These are phyloP conservation scores for Kodamaea hsintzibuensis DNA, from an alignment of 805 yeast species.

Conservation along the genomic window DNA sequence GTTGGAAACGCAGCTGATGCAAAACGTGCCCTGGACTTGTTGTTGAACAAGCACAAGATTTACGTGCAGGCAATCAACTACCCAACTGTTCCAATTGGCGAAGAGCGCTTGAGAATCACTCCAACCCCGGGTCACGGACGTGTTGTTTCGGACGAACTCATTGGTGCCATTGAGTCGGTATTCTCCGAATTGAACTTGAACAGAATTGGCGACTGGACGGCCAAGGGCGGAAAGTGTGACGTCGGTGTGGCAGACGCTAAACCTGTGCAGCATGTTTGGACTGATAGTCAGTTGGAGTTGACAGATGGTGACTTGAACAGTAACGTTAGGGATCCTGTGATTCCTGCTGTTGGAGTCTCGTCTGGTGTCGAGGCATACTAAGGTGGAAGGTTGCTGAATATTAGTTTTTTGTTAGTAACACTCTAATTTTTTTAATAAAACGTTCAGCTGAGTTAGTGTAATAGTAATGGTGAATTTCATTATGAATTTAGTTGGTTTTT, in stretches of 20 bases:
- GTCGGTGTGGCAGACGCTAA: constrained; percentile 62
- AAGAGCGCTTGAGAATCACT: constrained; percentile 95
- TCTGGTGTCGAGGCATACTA: constrained; percentile 52
- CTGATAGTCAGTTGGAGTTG: constrained; percentile 70
- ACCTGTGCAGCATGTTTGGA: constrained; percentile 75
- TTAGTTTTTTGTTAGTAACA: background rate
- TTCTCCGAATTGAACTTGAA: constrained; percentile 74
- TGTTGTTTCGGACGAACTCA: constrained; percentile 71
- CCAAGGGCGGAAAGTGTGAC: constrained; percentile 85
- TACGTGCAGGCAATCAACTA: constrained; percentile 98
- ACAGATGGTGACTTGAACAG: constrained; percentile 63
- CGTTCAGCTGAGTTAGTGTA: background rate
- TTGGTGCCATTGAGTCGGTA: constrained; percentile 77
- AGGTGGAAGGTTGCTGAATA: background rate
- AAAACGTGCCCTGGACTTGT: constrained; percentile 84
- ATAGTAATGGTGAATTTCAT: too few species aligned
- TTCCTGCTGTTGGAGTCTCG: constrained; percentile 65
- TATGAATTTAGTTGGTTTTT: too few species aligned
- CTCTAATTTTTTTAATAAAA: background rate
- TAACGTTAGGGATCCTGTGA: constrained; percentile 64
- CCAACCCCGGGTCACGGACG: constrained; percentile 96
- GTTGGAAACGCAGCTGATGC: constrained; percentile 95
- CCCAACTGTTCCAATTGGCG: constrained; percentile 96
- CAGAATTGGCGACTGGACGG: constrained; percentile 76
- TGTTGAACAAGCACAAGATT: constrained; percentile 79